phyloP scores from a whole-genome alignment of 1,284 basidiomycete species.

The Inonotus hispidus region DNA sequence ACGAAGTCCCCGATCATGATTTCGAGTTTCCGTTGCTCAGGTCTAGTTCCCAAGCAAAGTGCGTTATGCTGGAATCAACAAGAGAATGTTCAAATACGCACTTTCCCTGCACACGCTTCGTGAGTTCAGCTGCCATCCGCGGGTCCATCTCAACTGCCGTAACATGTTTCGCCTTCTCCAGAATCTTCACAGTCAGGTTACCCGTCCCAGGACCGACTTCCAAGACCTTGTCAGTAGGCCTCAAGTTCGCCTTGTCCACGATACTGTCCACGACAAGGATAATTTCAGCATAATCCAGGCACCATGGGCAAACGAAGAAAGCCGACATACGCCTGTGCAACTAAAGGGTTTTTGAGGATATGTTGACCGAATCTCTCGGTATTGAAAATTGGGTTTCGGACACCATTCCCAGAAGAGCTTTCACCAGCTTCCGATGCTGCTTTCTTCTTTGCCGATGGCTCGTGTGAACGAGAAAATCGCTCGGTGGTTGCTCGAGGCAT shows the following conservation, averaged over 20 bases:
- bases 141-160: constrained; percentile 99
- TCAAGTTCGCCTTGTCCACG: constrained; percentile 86
- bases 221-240: constrained; percentile 92
- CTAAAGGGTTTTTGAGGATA: constrained; percentile 92
- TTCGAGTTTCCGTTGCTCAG: constrained; percentile 91
- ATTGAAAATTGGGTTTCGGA: constrained; percentile 85
- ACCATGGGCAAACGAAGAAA: neutral
- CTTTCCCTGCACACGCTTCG: constrained; percentile 98
- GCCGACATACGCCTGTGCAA: constrained; percentile 74
- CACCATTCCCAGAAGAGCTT: constrained; percentile 38
- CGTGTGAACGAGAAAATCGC: constrained; percentile 72
- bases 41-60: constrained; percentile 43
- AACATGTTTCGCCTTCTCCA: constrained; percentile 90
- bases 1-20: constrained; percentile 97
- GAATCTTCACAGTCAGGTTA: constrained; percentile 91
- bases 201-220: constrained; percentile 99
- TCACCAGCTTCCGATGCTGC: constrained; percentile 23
- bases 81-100: constrained; percentile 43
- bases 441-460: constrained; percentile 58
- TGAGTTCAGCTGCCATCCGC: constrained; percentile 96
- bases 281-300: constrained; percentile 17
- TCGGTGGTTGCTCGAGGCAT: constrained; percentile 93
- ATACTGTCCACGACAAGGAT: constrained; percentile 45
- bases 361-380: constrained; percentile 95
- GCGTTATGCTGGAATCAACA: constrained; percentile 1